Percentiles rank a stretch among this genome's conserved stretches.
These are phyloP conservation scores for Agrostemma githago DNA, from an alignment of 148 eudicot genomes.

Conservation along the genomic window DNA sequence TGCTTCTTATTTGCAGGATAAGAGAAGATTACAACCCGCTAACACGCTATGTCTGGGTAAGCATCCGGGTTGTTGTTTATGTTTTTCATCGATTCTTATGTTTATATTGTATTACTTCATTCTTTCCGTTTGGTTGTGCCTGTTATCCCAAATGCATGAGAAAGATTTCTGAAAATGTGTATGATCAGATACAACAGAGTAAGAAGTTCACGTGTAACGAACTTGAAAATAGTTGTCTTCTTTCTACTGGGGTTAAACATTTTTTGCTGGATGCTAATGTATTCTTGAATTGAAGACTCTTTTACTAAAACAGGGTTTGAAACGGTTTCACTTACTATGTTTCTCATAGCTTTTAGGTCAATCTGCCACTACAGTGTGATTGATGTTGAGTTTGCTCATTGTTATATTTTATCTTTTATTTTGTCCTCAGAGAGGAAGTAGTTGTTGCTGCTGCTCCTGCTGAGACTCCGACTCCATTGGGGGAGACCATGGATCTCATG, in stretches of 20 bases:
- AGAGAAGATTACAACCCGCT: conserved; percentile 22
- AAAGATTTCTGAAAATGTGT: background rate
- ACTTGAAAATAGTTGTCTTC: too few species aligned
- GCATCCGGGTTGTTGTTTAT: background rate
- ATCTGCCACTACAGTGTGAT: background rate
- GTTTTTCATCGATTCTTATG: background rate
- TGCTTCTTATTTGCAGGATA: conserved; percentile 19
- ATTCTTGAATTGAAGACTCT: too few species aligned
- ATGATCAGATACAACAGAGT: background rate
- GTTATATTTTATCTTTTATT: background rate
- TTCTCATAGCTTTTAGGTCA: background rate
- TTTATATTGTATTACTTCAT: background rate
- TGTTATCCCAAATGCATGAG: too few species aligned
- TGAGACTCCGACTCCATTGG: conserved; percentile 25
- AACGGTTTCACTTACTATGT: background rate
- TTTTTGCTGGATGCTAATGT: too few species aligned
- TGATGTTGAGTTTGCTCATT: background rate
- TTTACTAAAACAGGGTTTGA: too few species aligned
- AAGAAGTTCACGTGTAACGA: too few species aligned
- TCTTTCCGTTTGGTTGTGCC: background rate
- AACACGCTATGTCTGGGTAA: conserved; percentile 31
- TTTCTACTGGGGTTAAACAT: too few species aligned
- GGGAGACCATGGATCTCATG: conserved; percentile 37
- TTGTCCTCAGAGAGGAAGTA: conserved; percentile 31
- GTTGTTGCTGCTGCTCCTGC: conserved; percentile 18